Evolutionary conservation across 306 rosid species (phyloP).

Genomic region (Bauhinia variegata): DNA sequence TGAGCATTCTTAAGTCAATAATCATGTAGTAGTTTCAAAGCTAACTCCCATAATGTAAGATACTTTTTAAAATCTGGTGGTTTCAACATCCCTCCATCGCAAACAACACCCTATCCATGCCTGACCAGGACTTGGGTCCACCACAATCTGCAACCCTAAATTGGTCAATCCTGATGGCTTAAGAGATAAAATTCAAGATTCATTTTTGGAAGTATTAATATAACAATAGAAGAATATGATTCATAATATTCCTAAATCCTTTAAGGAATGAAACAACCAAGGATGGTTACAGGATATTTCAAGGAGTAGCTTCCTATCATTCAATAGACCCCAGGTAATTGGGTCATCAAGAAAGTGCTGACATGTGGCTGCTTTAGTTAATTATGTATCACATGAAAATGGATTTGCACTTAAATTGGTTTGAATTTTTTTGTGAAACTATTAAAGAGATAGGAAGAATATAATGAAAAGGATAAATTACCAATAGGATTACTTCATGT

Average conservation of each 20-base stretch:
- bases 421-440: constrained; percentile 9
- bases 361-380: constrained; percentile 10
- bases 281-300: not conserved
- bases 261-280: not conserved
- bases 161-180: too few relatives aligned
- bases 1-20: too few relatives aligned
- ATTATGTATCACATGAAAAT: not conserved
- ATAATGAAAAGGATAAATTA: not conserved
- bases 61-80: not conserved
- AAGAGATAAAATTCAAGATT: too few relatives aligned
- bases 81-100: not conserved
- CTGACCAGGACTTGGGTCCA: too few relatives aligned
- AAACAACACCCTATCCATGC: not conserved
- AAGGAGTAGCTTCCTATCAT: not conserved
- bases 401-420: not conserved
- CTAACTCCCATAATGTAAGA: not conserved
- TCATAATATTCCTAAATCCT: not conserved
- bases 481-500: constrained; percentile 3
- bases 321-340: not conserved
- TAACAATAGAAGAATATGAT: not conserved
- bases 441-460: not conserved
- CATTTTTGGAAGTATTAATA: not conserved
- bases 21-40: not conserved
- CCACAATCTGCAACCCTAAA: too few relatives aligned
- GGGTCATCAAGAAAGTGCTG: not conserved